phyloP scores from a whole-genome alignment of 371 early-diverging fungal species.

The Rhizopus sp. region DNA sequence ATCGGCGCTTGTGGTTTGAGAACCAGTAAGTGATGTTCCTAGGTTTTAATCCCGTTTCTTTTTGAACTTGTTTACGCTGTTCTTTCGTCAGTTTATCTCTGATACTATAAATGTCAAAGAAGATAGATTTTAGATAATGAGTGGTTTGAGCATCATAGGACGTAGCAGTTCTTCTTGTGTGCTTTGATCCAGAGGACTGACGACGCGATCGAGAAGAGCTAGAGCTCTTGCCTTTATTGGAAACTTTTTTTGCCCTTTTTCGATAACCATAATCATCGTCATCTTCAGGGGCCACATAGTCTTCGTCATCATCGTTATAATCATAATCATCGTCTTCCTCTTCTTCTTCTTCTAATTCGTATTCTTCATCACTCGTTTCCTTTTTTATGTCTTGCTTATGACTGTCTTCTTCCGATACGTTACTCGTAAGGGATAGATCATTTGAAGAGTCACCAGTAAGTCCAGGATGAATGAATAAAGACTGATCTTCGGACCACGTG shows the following conservation, averaged over 20 bases:
- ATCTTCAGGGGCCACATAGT: constrained; percentile 2
- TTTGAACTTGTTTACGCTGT: constrained; percentile 33
- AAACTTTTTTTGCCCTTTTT: neutral
- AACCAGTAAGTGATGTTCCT: constrained; percentile 57
- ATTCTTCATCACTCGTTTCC: constrained; percentile 6
- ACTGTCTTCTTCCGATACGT: neutral
- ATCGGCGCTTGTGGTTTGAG: constrained; percentile 50
- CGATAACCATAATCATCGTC: constrained; percentile 2
- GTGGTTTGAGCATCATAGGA: constrained; percentile 47
- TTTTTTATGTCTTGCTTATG: constrained; percentile 11
- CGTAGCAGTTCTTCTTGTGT: constrained; percentile 38
- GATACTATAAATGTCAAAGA: constrained; percentile 42
- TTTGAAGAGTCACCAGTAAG: neutral
- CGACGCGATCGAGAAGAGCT: neutral
- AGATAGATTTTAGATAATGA: constrained; percentile 41
- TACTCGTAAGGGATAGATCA: neutral
- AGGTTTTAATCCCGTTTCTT: constrained; percentile 41
- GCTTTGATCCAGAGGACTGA: constrained; percentile 1
- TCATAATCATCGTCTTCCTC: constrained; percentile 2
- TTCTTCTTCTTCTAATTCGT: constrained; percentile 13
- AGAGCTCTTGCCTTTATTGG: neutral
- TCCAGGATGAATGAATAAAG: constrained; percentile 4
- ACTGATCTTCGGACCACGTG: constrained; percentile 11
- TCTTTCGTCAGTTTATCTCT: constrained; percentile 48
- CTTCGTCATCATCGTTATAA: neutral